Percentiles rank a stretch among this genome's conserved stretches.
phyloP scores from a whole-genome alignment of 306 rosid species.

The Trifolium subterraneum region DNA sequence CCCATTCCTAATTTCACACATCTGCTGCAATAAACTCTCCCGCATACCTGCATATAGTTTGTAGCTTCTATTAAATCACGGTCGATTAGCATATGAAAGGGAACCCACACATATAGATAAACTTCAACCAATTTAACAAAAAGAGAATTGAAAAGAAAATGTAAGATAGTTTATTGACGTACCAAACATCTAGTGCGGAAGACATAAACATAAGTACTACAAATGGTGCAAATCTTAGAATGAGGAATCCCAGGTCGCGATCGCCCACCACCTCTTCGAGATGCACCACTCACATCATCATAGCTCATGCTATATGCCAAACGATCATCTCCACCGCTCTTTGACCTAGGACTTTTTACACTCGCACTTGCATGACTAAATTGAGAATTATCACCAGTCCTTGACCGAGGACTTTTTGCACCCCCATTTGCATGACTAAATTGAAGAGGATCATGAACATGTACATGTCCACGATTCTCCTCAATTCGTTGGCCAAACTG shows the following conservation, averaged over 20 bases:
- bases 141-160: background rate
- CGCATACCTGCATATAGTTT: constrained; percentile 63
- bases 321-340: background rate
- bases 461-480: background rate
- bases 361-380: constrained; percentile 39
- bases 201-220: constrained; percentile 61
- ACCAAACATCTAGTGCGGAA: constrained; percentile 79
- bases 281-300: constrained; percentile 51
- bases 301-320: constrained; percentile 27
- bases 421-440: constrained; percentile 39
- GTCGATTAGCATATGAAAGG: background rate
- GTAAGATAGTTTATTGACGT: background rate
- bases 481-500: constrained; percentile 22
- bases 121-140: background rate
- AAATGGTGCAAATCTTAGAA: constrained; percentile 74
- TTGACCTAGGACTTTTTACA: background rate
- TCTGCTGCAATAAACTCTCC: constrained; percentile 80
- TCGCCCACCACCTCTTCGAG: constrained; percentile 40
- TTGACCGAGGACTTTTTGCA: background rate
- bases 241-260: constrained; percentile 80
- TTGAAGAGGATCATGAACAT: constrained; percentile 4
- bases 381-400: background rate
- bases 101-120: background rate
- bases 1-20: constrained; percentile 81
- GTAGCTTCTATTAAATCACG: background rate